phyloP scores from a whole-genome alignment of 345 rosid genomes.

The Cardamine occulta region DNA sequence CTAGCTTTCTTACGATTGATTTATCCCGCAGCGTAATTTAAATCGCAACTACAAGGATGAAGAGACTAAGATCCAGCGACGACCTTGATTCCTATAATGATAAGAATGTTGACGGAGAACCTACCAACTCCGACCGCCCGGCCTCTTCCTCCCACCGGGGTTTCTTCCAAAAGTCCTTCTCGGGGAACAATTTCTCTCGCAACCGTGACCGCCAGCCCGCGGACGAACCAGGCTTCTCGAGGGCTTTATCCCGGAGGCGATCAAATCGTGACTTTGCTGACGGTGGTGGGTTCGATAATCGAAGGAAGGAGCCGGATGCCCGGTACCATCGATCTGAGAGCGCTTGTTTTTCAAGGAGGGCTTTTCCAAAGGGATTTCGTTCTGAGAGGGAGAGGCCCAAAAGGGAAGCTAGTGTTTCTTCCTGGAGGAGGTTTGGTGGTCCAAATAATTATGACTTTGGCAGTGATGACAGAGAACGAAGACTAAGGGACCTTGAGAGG shows the following conservation, averaged over 20 bases:
- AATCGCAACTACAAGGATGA: conserved; percentile 48
- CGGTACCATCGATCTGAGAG: conserved; percentile 81
- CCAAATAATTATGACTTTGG: conserved; percentile 48
- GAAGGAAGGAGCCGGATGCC: conserved; percentile 65
- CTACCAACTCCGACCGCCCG: conserved; percentile 54
- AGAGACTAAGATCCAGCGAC: conserved; percentile 84
- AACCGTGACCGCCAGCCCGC: conserved; percentile 65
- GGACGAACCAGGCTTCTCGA: conserved; percentile 51
- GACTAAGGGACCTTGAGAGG: conserved; percentile 45
- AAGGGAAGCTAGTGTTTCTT: conserved; percentile 71
- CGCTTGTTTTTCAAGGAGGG: conserved; percentile 69
- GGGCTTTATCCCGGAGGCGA: conserved; percentile 59
- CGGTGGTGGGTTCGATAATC: conserved; percentile 43
- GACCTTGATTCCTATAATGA: conserved; percentile 68
- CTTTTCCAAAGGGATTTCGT: conserved; percentile 81
- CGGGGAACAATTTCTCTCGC: conserved; percentile 36
- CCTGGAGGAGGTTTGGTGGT: conserved; percentile 78
- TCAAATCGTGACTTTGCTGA: conserved; percentile 57
- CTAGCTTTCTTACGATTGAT: background rate
- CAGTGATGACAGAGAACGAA: conserved; percentile 42
- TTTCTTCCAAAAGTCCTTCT: conserved; percentile 53
- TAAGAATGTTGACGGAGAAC: conserved; percentile 50
- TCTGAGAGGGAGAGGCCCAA: conserved; percentile 83
- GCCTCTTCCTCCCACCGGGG: conserved; percentile 63
- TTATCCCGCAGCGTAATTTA: background rate